A percentile compares a stretch with the other conserved stretches of the same genome.
Conservation (phyloP, 2,329 filamentous ascomycete genomes). For the Stachybotrys chlorohalonatus region DNA sequence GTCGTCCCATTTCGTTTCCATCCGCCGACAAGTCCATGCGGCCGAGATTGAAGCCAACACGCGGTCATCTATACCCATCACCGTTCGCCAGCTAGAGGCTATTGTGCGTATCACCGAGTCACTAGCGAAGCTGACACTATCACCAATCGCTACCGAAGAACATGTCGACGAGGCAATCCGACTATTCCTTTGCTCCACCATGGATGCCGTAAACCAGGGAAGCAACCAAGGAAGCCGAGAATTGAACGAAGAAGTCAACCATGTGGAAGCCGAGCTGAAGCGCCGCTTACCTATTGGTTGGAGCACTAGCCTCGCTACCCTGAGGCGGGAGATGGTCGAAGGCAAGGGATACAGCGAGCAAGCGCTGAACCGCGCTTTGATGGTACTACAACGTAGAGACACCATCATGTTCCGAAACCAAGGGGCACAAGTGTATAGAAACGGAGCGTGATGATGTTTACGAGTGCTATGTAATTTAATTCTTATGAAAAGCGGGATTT, state of each 20-base stretch:
- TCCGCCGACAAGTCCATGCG: conserved; percentile 86
- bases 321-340: conserved; percentile 86
- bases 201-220: conserved; percentile 94
- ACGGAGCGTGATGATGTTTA: conserved; percentile 44
- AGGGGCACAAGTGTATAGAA: conserved; percentile 65
- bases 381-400: conserved; percentile 79
- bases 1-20: conserved; percentile 93
- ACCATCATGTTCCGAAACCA: conserved; percentile 76
- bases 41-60: conserved; percentile 84
- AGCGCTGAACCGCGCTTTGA: conserved; percentile 72
- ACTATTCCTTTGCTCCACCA: conserved; percentile 90
- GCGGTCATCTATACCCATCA: conserved; percentile 92
- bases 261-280: conserved; percentile 82
- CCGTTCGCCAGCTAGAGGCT: conserved; percentile 91
- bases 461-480: no score
- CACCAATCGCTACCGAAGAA: conserved; percentile 75
- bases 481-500: no score
- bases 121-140: conserved; percentile 81
- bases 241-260: conserved; percentile 79
- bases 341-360: conserved; percentile 85
- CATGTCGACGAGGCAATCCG: conserved; percentile 98
- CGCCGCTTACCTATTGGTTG: conserved; percentile 86
- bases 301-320: conserved; percentile 80
- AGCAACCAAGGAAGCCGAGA: conserved; percentile 77
- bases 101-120: conserved; percentile 97